A percentile compares a stretch with the other conserved stretches of the same genome.
These are phyloP conservation scores for Ganoderma lucidum DNA, from an alignment of 1,284 basidiomycete genomes.

Conservation along the genomic window DNA sequence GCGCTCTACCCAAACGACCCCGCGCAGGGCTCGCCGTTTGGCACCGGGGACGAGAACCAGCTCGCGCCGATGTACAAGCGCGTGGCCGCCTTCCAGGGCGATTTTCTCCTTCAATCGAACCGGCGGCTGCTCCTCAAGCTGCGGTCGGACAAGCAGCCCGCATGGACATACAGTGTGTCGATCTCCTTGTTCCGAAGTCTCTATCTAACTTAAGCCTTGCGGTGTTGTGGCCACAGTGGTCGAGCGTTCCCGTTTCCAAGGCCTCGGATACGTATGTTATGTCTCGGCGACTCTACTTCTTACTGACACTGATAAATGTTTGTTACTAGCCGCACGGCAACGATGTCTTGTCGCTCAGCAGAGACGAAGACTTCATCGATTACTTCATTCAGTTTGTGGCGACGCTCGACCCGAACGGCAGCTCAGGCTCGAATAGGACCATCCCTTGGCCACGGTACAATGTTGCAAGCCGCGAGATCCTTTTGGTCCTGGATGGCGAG, in stretches of 20 bases:
- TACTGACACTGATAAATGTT: not conserved
- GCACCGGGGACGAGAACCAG: conserved; percentile 34
- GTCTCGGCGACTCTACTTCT: not conserved
- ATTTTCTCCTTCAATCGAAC: conserved; percentile 55
- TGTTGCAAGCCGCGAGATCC: conserved; percentile 12
- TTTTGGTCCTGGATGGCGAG: conserved; percentile 29
- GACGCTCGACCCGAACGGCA: conserved; percentile 43
- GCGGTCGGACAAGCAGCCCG: conserved; percentile 48
- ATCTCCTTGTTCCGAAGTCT: not conserved
- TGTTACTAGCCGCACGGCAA: conserved; percentile 19
- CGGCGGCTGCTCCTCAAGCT: conserved; percentile 41
- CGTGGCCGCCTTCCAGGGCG: conserved; percentile 40
- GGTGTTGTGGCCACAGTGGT: not conserved
- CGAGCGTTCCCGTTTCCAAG: not conserved
- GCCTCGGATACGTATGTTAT: not conserved
- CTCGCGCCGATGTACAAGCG: conserved; percentile 39
- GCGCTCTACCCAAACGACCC: conserved; percentile 34
- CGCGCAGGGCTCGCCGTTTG: conserved; percentile 38
- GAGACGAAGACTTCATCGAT: conserved; percentile 20
- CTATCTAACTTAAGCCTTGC: not conserved
- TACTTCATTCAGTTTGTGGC: conserved; percentile 25
- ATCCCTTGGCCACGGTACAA: conserved; percentile 33
- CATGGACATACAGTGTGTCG: conserved; percentile 53
- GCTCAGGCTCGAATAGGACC: conserved; percentile 18
- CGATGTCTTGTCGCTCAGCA: conserved; percentile 21